A percentile compares a stretch with the other conserved stretches of the same genome.
These are phyloP conservation scores for Jackrogersella minutella DNA, from an alignment of 495 filamentous ascomycete genomes.

Conservation along the genomic window DNA sequence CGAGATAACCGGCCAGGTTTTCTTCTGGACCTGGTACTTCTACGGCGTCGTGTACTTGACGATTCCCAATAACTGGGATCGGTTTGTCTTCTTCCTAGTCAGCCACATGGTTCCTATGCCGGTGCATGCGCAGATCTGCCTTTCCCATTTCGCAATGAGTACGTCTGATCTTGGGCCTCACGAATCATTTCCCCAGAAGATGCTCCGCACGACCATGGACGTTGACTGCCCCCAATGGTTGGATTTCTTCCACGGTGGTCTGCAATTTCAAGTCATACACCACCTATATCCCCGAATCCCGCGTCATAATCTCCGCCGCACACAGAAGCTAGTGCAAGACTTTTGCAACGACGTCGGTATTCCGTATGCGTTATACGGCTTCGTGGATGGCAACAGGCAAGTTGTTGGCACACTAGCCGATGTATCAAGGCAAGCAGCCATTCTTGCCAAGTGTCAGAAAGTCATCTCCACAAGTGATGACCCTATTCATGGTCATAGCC, in stretches of 20 bases:
- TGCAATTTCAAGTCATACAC: constrained; percentile 97
- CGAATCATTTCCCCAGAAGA: constrained; percentile 95
- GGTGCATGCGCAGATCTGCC: constrained; percentile 93
- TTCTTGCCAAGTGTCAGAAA: constrained; percentile 86
- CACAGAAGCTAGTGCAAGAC: constrained; percentile 83
- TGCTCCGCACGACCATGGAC: constrained; percentile 98
- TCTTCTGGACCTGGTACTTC: constrained; percentile 96
- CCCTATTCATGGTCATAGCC: constrained; percentile 50
- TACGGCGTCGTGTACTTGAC: constrained; percentile 81
- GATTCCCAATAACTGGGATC: constrained; percentile 73
- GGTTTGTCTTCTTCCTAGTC: constrained; percentile 80
- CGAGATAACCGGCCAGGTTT: constrained; percentile 79
- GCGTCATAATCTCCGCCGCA: constrained; percentile 85
- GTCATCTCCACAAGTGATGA: constrained; percentile 53
- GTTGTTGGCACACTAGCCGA: constrained; percentile 87
- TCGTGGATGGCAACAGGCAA: constrained; percentile 89
- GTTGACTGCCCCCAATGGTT: constrained; percentile 95
- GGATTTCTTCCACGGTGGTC: constrained; percentile 93
- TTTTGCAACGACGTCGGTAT: constrained; percentile 93
- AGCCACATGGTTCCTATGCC: constrained; percentile 89
- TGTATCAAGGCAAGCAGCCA: constrained; percentile 84
- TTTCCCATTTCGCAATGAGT: constrained; percentile 97
- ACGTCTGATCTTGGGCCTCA: constrained; percentile 85
- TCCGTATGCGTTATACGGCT: constrained; percentile 93
- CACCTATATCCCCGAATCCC: constrained; percentile 96